Base-by-base conservation (phyloP, 2,329 filamentous ascomycete genomes). In the Phoma sp. region DNA sequence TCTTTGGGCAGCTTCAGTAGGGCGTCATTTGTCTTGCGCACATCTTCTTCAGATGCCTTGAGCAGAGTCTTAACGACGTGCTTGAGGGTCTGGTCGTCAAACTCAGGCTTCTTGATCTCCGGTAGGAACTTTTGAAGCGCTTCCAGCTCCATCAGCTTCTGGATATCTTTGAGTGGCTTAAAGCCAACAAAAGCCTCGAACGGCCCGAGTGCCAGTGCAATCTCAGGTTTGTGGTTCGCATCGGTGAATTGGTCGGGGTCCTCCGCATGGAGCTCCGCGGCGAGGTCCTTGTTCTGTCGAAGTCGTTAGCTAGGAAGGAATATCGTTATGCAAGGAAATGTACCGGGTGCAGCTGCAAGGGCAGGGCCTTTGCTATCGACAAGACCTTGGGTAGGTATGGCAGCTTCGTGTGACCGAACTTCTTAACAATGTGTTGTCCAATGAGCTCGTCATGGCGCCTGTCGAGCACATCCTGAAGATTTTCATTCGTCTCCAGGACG, bases 171-270 rank as follows among this genome's bases (percentile, higher is more conserved):
- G 0, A 89, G 76, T 0, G 87, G 85, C 67, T 90, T 92, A 78
- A 87, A 92, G 5, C 89, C 89, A 9, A 86, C 87, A 62, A 93
- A 92, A 0, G 89, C 85, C 71, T 92, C 89, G 64, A 93, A 92
- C 18, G 85, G 83, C 11, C 83, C 81, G 1, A 92, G 75, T 0
- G 89, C 89, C 1, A 93, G 78, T 1, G 89, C 89, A 47, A 93
- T 92, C 68, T 93, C 89, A 1, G 90, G 89, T 74, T 92, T 92
- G 78, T 92, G 89, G 71, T 92, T 92, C 2, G 83, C 77, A 60
- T 93, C 89, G 1, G 83, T 84, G 71, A 89, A 92, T 52, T 85
- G 82, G 2, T 84, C 74, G 0, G 89, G 88, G 47, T 91, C 80
- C 59, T 84, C 71, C 47, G 81, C 69, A 74, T 92, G 87, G 2